Conservation (phyloP, 441 rosid species). For the Dalechampia spathulata region DNA sequence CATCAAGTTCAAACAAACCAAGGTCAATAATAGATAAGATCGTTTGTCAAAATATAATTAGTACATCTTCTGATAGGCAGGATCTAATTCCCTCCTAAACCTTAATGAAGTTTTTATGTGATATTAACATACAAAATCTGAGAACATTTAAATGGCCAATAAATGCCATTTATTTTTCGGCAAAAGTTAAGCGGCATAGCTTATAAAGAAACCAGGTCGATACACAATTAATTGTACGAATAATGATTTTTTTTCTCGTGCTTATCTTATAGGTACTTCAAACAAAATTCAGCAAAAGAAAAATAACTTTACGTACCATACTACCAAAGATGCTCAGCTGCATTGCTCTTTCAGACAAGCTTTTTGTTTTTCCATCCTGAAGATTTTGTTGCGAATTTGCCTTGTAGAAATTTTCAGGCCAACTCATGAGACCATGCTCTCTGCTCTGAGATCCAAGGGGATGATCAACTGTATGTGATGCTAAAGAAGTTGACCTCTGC, state of each 20-base stretch:
- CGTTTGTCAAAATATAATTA: neutral
- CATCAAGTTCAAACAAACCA: neutral
- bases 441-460: slow-evolving; percentile 42
- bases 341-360: slow-evolving; percentile 65
- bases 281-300: neutral
- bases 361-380: slow-evolving; percentile 25
- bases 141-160: no score
- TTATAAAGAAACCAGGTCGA: no score
- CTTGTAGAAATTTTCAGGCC: slow-evolving; percentile 52
- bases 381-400: slow-evolving; percentile 22
- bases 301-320: slow-evolving; percentile 35
- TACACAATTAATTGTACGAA: neutral
- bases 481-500: slow-evolving; percentile 43
- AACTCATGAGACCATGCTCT: slow-evolving; percentile 71
- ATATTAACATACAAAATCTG: no score
- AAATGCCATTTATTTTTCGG: no score
- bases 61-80: neutral
- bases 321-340: slow-evolving; percentile 70
- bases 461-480: slow-evolving; percentile 39
- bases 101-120: neutral
- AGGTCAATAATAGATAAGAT: neutral
- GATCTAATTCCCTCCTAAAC: neutral
- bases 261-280: neutral
- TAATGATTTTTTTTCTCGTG: neutral
- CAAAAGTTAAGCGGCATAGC: no score